Conservation (phyloP, 75 land plant genomes). For the Selaginella moellendorffii region DNA sequence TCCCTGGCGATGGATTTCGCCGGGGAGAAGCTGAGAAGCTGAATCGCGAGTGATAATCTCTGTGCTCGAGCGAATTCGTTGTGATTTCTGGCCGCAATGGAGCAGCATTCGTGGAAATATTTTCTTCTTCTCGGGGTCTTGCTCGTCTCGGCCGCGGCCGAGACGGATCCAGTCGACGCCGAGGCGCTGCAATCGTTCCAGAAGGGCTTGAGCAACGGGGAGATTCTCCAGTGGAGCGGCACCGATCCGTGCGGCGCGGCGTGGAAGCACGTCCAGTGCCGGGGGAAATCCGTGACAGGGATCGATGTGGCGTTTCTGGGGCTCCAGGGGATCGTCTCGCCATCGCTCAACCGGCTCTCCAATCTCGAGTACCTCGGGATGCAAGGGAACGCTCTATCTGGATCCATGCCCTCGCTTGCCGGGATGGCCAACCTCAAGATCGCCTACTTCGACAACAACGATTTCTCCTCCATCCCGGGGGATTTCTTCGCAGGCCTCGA, state of each 20-base stretch:
- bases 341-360: constrained; percentile 24
- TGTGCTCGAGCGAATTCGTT: too few relatives aligned
- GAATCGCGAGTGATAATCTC: too few relatives aligned
- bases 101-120: too few relatives aligned
- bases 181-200: neutral
- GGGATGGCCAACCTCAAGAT: constrained; percentile 29
- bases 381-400: constrained; percentile 38
- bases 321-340: constrained; percentile 34
- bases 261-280: constrained; percentile 38
- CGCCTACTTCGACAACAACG: constrained; percentile 40
- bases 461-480: constrained; percentile 39
- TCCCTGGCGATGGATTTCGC: too few relatives aligned
- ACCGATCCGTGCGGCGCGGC: constrained; percentile 18
- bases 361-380: constrained; percentile 28
- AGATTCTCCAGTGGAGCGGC: constrained; percentile 13
- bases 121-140: too few relatives aligned
- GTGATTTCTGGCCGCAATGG: too few relatives aligned
- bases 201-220: neutral
- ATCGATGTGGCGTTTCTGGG: constrained; percentile 29
- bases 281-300: constrained; percentile 21
- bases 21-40: too few relatives aligned
- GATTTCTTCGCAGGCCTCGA: constrained; percentile 46
- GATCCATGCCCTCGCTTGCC: constrained; percentile 41
- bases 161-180: neutral
- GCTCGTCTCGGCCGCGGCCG: neutral